Evolutionary conservation across 495 filamentous ascomycete species (phyloP).

Genomic region (Copromyces sp.): DNA sequence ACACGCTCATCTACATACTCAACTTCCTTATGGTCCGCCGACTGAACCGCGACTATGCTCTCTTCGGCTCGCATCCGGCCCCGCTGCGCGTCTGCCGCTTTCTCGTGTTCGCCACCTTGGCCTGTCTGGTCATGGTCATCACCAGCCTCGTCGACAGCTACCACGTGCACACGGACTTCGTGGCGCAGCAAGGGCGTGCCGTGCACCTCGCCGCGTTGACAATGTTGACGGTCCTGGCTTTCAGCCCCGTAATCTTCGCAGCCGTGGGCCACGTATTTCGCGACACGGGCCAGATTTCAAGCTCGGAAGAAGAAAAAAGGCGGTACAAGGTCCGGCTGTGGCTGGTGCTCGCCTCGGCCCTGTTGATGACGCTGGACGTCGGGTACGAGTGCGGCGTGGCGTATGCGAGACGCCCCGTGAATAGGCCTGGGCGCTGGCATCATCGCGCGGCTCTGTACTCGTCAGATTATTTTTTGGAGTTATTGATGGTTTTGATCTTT

Average conservation of each 20-base stretch:
- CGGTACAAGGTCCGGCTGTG: not conserved
- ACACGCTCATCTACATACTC: constrained; percentile 59
- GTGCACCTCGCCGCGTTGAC: constrained; percentile 54
- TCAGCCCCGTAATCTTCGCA: constrained; percentile 45
- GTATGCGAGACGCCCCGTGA: not conserved
- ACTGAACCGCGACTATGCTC: constrained; percentile 59
- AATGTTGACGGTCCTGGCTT: constrained; percentile 53
- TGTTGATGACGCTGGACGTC: constrained; percentile 5
- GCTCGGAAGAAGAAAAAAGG: not conserved
- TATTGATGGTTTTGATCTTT: constrained; percentile 1
- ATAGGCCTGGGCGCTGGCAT: constrained; percentile 1
- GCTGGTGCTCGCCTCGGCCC: not conserved
- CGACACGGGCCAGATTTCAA: not conserved
- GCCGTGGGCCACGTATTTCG: not conserved
- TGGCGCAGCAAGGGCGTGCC: constrained; percentile 36
- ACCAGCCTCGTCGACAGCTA: constrained; percentile 47
- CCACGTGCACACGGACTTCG: constrained; percentile 37
- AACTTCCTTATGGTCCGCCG: constrained; percentile 69
- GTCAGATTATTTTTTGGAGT: constrained; percentile 5
- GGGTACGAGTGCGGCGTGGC: constrained; percentile 7
- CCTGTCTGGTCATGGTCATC: constrained; percentile 57
- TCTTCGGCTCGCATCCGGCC: constrained; percentile 49
- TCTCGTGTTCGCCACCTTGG: constrained; percentile 47
- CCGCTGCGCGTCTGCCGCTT: constrained; percentile 38
- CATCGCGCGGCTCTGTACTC: constrained; percentile 5